Base-by-base conservation (phyloP, 768 basidiomycete species). In the Pleurotus citrinopileatus region DNA sequence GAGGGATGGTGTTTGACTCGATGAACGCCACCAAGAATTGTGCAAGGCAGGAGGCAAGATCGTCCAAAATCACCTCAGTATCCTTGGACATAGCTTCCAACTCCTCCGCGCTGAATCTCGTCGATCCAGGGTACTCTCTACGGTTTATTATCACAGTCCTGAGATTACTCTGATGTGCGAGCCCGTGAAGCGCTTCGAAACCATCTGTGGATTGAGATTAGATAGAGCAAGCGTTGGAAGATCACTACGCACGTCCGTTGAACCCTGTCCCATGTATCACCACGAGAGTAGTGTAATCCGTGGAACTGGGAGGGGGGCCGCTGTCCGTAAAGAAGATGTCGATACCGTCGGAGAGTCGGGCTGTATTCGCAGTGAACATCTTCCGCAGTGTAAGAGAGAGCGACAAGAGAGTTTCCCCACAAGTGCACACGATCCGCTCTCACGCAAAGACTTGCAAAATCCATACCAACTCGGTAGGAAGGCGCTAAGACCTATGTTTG, bases 111-210 rank as follows among this genome's bases (percentile, higher is more conserved):
- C 54, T 60, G 52, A 61, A 65, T 36, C 55, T 50, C 3, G 65
- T 61, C 2, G 62, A 59, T 3, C 61, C 62, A 17, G 55, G 38
- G 44, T 66, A 66, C 28, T 61, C 61, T 42, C 65, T 47, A 2
- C 65, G 59, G 50, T 65, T 65, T 12, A 59, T 44, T 42, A 59
- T 10, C 3, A 66, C 54, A 9, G 61, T 37, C 3, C 65, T 59
- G 10, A 66, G 42, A 36, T 64, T 63, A 13, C 56, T 32, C 2
- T 46, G 17, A 22, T 56, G 56, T 0, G 60, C 57, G 19, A 44
- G 28, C 6, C 28, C 20, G 40, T 56, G 58, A 1, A 64, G 26
- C 26, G 53, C 50, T 20, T 56, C 28, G 27, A 61, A 51, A 1
- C 36, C 42, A 51, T 63, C 63, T 64, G 52, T 1, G 26, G 12